phyloP scores from a whole-genome alignment of 2,329 filamentous ascomycete species.

The Colletotrichum sp. region DNA sequence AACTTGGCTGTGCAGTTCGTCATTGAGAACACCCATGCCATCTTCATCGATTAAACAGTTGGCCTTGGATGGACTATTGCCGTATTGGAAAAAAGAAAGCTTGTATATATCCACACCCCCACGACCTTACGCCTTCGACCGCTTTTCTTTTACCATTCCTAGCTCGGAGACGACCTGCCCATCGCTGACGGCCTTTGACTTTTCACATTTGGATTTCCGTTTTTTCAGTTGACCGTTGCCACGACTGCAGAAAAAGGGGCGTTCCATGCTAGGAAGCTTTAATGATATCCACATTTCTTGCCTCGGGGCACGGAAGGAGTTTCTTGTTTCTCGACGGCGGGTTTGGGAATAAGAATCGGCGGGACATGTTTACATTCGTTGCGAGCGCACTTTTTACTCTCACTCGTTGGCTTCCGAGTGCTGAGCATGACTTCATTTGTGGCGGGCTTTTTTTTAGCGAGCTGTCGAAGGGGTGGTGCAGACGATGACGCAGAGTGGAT shows the following conservation, averaged over 20 bases:
- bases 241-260: neutral
- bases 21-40: slow-evolving; percentile 84
- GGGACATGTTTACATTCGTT: neutral
- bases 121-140: slow-evolving; percentile 12
- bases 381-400: slow-evolving; percentile 1
- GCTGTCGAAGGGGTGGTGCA: neutral
- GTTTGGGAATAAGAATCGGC: slow-evolving; percentile 3
- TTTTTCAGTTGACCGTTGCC: neutral
- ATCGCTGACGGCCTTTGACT: neutral
- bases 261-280: slow-evolving; percentile 7
- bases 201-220: slow-evolving; percentile 4
- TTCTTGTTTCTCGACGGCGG: slow-evolving; percentile 16
- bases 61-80: neutral
- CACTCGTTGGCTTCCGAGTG: slow-evolving; percentile 1
- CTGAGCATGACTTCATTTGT: slow-evolving; percentile 1
- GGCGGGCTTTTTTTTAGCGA: neutral
- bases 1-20: slow-evolving; percentile 91
- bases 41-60: slow-evolving; percentile 66
- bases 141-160: slow-evolving; percentile 1
- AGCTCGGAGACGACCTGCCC: neutral
- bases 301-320: slow-evolving; percentile 12
- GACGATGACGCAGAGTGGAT: neutral
- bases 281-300: slow-evolving; percentile 23
- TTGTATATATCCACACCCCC: slow-evolving; percentile 19
- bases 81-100: slow-evolving; percentile 5